Evolutionary conservation across 2,329 filamentous ascomycete genomes (phyloP), one percentile per base, ranked within the genome.

Genomic region (Monosporascus sp.): DNA sequence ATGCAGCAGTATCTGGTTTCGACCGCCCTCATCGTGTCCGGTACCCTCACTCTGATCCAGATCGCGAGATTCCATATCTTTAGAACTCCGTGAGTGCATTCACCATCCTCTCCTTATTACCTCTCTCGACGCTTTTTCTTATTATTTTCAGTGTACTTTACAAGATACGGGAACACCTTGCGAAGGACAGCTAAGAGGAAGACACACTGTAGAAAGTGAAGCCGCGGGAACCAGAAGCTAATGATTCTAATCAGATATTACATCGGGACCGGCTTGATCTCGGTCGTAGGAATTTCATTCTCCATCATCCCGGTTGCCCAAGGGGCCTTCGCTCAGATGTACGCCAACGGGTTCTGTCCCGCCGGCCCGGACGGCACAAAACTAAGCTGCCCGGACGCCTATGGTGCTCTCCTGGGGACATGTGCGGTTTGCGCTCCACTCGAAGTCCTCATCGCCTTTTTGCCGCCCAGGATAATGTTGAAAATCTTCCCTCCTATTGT

Each of bases 401-500:
- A 91, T 68, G 90, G 90, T 3, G 84, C 84, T 2, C 77, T 93
- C 47, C 74, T 93, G 19, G 90, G 88, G 17, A 92, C 90, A 0
- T 76, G 81, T 5, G 78, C 83, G 17, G 73, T 84, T 49, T 86
- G 84, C 59, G 81, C 84, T 31, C 75, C 88, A 36, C 73, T 92
- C 56, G 88, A 93, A 73, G 79, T 93, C 49, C 71, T 82, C 36
- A 81, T 94, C 69, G 88, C 87, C 2, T 91, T 93, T 68, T 81
- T 90, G 37, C 86, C 88, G 2, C 85, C 88, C 0, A 80, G 75
- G 54, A 69, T 84, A 36, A 78, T 93, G 56, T 82, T 90, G 61
- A 83, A 81, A 63, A 81, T 92, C 61, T 91, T 93, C 66, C 90
- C 90, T 7, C 90, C 90, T 5, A 82, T 94, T 38, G 86, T 91